These are phyloP conservation scores for Trypanosoma conorhini DNA, from an alignment of 208 protist genomes.

Conservation along the genomic window DNA sequence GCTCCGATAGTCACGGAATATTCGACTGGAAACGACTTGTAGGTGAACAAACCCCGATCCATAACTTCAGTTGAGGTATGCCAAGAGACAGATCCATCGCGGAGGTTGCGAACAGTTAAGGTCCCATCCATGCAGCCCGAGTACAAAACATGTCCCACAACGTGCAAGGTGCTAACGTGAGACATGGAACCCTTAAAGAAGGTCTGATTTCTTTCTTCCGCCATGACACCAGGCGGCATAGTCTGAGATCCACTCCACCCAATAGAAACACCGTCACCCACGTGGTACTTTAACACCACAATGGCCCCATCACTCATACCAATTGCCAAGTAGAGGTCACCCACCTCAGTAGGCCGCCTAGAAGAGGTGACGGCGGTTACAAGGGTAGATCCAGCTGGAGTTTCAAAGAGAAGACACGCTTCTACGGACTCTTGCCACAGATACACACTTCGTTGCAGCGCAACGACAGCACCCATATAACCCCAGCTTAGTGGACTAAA, in stretches of 20 bases:
- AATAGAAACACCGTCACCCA: constrained; percentile 1
- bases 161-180: constrained; percentile 33
- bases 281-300: constrained; percentile 24
- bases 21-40: neutral
- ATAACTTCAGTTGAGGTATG: neutral
- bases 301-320: constrained; percentile 27
- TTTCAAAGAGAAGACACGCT: constrained; percentile 10
- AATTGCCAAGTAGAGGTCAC: constrained; percentile 26
- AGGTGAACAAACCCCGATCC: neutral
- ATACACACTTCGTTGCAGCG: constrained; percentile 27
- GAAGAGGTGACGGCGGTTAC: constrained; percentile 26
- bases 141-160: constrained; percentile 33
- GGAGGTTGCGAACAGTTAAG: constrained; percentile 30
- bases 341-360: constrained; percentile 1
- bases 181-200: constrained; percentile 9
- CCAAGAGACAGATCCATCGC: constrained; percentile 17
- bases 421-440: constrained; percentile 26
- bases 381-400: neutral
- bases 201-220: neutral
- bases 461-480: constrained; percentile 29
- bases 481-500: constrained; percentile 37
- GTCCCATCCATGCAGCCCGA: constrained; percentile 32
- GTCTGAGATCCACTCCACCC: neutral
- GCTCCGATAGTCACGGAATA: constrained; percentile 27
- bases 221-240: neutral